phyloP scores from a whole-genome alignment of 768 basidiomycete species.

The Podaxis mareebaensis region DNA sequence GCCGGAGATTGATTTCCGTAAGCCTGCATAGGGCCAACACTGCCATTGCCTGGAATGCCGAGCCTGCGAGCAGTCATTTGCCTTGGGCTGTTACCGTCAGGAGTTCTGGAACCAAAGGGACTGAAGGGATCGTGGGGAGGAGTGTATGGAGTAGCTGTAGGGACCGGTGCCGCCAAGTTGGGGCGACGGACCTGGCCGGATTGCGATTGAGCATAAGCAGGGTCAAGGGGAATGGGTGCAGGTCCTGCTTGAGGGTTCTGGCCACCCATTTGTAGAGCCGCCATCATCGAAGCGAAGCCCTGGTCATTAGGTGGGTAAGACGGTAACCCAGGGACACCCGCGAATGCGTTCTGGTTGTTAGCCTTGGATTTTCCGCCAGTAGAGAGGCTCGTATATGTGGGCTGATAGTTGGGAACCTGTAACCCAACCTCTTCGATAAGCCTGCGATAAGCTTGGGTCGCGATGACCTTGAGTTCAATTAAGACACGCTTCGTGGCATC shows the following conservation, averaged over 20 bases:
- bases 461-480: slow-evolving; percentile 87
- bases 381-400: slow-evolving; percentile 66
- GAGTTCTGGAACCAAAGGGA: slow-evolving; percentile 48
- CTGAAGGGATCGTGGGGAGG: slow-evolving; percentile 49
- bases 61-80: slow-evolving; percentile 51
- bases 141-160: slow-evolving; percentile 34
- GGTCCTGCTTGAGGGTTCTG: slow-evolving; percentile 83
- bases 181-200: slow-evolving; percentile 37
- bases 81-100: slow-evolving; percentile 48
- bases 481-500: slow-evolving; percentile 91
- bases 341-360: slow-evolving; percentile 48
- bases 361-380: slow-evolving; percentile 61
- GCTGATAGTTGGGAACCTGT: slow-evolving; percentile 85
- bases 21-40: slow-evolving; percentile 25
- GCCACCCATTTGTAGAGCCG: slow-evolving; percentile 86
- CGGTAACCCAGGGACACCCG: slow-evolving; percentile 71
- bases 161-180: slow-evolving; percentile 28
- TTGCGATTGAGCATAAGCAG: slow-evolving; percentile 46
- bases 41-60: slow-evolving; percentile 43
- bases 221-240: slow-evolving; percentile 54
- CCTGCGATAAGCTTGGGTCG: slow-evolving; percentile 92
- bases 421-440: slow-evolving; percentile 94
- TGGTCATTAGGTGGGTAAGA: slow-evolving; percentile 83
- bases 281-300: slow-evolving; percentile 91
- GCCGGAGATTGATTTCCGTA: slow-evolving; percentile 66